Conservation (phyloP, 495 filamentous ascomycete genomes). For the Collariella sp. region DNA sequence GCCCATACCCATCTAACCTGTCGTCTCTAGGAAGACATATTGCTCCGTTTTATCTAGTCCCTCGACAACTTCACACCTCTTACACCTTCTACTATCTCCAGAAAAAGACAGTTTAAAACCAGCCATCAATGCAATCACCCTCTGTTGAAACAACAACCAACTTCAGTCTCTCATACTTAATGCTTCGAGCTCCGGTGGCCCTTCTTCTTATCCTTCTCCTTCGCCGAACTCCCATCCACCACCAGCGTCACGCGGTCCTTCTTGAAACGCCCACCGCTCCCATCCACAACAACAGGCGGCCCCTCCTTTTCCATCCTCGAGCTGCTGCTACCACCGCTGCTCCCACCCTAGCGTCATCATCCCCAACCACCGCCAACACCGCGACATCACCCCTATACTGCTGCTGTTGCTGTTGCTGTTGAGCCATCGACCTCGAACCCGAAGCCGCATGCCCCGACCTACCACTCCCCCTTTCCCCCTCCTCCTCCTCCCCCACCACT, state of each 20-base stretch:
- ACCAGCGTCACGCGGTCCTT: not conserved
- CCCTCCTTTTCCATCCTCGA: not conserved
- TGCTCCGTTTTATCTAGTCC: too few relatives aligned
- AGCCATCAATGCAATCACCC: not conserved
- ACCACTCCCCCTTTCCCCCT: not conserved
- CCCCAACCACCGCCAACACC: not conserved
- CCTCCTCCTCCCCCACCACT: not conserved
- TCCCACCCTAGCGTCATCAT: not conserved
- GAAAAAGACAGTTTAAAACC: not conserved
- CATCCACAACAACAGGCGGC: constrained; percentile 13
- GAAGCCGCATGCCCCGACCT: too few relatives aligned
- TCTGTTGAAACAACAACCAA: not conserved
- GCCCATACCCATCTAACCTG: too few relatives aligned
- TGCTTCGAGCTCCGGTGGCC: not conserved
- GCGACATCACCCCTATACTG: not conserved
- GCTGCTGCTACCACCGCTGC: not conserved
- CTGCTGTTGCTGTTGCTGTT: not conserved
- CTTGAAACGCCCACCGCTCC: not conserved
- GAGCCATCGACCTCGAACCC: not conserved
- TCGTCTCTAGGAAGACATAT: too few relatives aligned
- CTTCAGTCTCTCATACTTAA: not conserved
- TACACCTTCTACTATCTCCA: not conserved
- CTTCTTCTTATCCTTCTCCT: not conserved
- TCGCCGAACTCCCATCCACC: not conserved
- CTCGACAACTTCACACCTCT: not conserved